Conservation (phyloP, 2,329 filamentous ascomycete species). For the Acrocalymma vagum region DNA sequence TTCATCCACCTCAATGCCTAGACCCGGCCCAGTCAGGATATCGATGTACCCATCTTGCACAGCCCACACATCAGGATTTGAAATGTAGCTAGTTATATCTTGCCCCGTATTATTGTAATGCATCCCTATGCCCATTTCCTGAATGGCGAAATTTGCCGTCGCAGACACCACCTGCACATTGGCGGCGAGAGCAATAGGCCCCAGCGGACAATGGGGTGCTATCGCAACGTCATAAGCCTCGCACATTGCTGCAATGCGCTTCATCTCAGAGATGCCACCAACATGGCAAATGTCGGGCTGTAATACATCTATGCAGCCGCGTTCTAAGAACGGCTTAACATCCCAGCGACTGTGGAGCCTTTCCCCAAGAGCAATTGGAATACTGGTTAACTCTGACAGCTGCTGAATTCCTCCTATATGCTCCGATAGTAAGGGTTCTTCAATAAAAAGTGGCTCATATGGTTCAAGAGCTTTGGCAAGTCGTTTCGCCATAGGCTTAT, state of each 20-base stretch:
- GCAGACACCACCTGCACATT: slow-evolving; percentile 70
- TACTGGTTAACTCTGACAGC: slow-evolving; percentile 62
- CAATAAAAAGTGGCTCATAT: slow-evolving; percentile 73
- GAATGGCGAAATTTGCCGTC: slow-evolving; percentile 71
- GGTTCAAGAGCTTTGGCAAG: slow-evolving; percentile 72
- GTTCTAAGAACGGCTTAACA: slow-evolving; percentile 72
- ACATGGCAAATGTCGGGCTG: slow-evolving; percentile 76
- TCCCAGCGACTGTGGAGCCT: slow-evolving; percentile 76
- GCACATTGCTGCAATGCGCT: slow-evolving; percentile 72
- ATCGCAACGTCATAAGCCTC: slow-evolving; percentile 76
- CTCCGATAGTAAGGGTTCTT: slow-evolving; percentile 75
- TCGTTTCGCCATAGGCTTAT: slow-evolving; percentile 80
- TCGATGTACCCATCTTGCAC: slow-evolving; percentile 70
- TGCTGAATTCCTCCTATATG: slow-evolving; percentile 71
- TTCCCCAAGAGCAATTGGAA: slow-evolving; percentile 75
- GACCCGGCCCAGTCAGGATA: slow-evolving; percentile 64
- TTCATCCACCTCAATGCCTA: slow-evolving; percentile 76
- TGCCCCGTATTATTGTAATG: slow-evolving; percentile 68
- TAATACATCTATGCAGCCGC: slow-evolving; percentile 71
- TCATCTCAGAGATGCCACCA: slow-evolving; percentile 74
- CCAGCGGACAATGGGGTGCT: slow-evolving; percentile 76
- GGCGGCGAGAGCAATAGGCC: slow-evolving; percentile 76
- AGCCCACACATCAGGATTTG: slow-evolving; percentile 69
- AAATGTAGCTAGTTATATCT: slow-evolving; percentile 65
- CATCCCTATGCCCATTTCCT: slow-evolving; percentile 79